These are phyloP conservation scores for Rutidosis leptorrhynchoides DNA, from an alignment of 129 eudicot species.

Conservation along the genomic window DNA sequence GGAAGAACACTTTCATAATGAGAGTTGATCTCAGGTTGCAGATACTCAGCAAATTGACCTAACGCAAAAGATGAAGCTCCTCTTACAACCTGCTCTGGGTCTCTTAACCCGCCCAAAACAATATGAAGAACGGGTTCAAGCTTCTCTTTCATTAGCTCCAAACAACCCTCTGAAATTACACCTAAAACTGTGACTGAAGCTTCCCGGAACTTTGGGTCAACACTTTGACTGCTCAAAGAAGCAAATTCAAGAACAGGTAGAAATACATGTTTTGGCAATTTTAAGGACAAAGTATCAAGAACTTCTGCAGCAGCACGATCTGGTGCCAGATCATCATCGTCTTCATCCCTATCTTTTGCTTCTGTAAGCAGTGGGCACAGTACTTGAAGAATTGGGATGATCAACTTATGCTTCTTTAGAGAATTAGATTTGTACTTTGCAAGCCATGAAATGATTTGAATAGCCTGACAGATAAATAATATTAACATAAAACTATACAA, in stretches of 20 bases:
- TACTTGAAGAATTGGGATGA: constrained; percentile 84
- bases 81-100: constrained; percentile 93
- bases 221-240: constrained; percentile 72
- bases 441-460: constrained; percentile 99
- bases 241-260: constrained; percentile 86
- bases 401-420: constrained; percentile 83
- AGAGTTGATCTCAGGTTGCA: constrained; percentile 91
- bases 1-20: constrained; percentile 93
- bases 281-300: constrained; percentile 82
- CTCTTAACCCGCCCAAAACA: constrained; percentile 87
- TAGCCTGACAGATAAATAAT: constrained; percentile 51
- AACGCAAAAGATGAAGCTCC: constrained; percentile 97
- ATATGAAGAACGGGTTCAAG: constrained; percentile 76
- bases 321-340: constrained; percentile 90
- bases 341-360: constrained; percentile 61
- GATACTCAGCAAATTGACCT: constrained; percentile 92
- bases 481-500: neutral
- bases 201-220: constrained; percentile 79
- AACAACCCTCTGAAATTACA: constrained; percentile 87
- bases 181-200: constrained; percentile 93
- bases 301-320: constrained; percentile 96
- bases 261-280: constrained; percentile 68
- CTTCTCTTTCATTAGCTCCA: constrained; percentile 72
- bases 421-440: constrained; percentile 83
- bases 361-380: constrained; percentile 93